Percentiles rank a stretch among this genome's conserved stretches.
phyloP scores from a whole-genome alignment of 768 basidiomycete genomes.

The Gymnopilus junonius region DNA sequence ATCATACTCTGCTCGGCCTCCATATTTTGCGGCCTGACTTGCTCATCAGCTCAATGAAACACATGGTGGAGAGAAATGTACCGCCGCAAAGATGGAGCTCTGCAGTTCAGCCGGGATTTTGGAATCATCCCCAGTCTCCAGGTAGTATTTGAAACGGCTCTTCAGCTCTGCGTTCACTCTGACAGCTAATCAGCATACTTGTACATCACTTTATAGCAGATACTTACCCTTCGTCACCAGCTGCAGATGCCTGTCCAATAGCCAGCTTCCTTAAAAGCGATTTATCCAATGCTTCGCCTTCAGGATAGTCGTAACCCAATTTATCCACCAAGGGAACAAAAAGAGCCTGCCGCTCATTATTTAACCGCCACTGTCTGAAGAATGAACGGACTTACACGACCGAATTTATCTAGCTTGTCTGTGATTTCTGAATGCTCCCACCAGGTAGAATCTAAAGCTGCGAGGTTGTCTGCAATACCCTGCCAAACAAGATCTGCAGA shows the following conservation, averaged over 20 bases:
- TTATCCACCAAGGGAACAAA: conserved; percentile 78
- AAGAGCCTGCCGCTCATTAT: conserved; percentile 44
- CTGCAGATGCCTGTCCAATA: conserved; percentile 52
- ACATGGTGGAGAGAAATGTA: conserved; percentile 26
- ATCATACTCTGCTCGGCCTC: conserved; percentile 76
- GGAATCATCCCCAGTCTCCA: conserved; percentile 75
- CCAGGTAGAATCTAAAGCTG: conserved; percentile 66
- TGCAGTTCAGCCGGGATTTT: conserved; percentile 83
- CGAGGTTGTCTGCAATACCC: conserved; percentile 62
- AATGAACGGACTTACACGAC: conserved; percentile 46
- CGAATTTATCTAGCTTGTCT: conserved; percentile 61
- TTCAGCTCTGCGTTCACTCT: conserved; percentile 80
- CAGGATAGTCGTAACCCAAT: conserved; percentile 77
- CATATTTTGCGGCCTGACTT: conserved; percentile 69
- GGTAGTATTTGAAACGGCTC: conserved; percentile 70
- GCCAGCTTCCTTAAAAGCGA: conserved; percentile 77
- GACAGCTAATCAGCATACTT: conserved; percentile 13
- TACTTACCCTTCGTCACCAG: conserved; percentile 32
- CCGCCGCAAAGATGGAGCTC: conserved; percentile 53
- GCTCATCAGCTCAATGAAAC: not conserved
- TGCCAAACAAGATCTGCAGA: conserved; percentile 79
- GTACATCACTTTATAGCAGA: not conserved
- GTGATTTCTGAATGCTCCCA: conserved; percentile 74
- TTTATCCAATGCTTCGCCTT: conserved; percentile 67
- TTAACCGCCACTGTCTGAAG: not conserved